phyloP scores from a whole-genome alignment of 306 rosid species.

The Pachyrhizus erosus region DNA sequence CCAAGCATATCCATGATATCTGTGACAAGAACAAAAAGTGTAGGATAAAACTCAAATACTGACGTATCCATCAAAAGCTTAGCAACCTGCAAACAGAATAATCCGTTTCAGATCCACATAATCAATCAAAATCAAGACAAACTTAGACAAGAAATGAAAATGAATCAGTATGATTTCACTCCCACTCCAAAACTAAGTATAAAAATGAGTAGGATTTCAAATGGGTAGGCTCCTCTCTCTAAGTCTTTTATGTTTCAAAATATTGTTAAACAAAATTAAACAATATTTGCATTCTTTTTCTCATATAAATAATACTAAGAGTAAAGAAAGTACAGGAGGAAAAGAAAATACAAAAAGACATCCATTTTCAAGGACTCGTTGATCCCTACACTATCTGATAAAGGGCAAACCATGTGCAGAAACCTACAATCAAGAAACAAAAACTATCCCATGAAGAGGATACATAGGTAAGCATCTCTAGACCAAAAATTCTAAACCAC shows the following conservation, averaged over 20 bases:
- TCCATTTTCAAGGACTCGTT: background rate
- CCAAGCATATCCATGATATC: constrained; percentile 95
- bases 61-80: constrained; percentile 95
- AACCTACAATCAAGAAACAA: no score
- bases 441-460: no score
- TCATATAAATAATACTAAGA: background rate
- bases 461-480: no score
- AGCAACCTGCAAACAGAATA: constrained; percentile 75
- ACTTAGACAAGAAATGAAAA: background rate
- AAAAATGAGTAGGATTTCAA: constrained; percentile 25
- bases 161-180: constrained; percentile 11
- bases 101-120: constrained; percentile 36
- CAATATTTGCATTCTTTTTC: background rate
- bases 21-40: constrained; percentile 85
- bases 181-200: constrained; percentile 13
- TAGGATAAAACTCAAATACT: constrained; percentile 82
- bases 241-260: background rate
- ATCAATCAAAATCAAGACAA: constrained; percentile 34
- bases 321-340: background rate
- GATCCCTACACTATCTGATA: background rate
- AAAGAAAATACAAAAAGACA: background rate
- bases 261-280: background rate
- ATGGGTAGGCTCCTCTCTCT: background rate
- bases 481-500: no score
- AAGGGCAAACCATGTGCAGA: no score